Evolutionary conservation across 768 basidiomycete genomes (phyloP), one percentile per base, ranked within the genome.

Genomic region (Phlebiopsis flavidoalba): DNA sequence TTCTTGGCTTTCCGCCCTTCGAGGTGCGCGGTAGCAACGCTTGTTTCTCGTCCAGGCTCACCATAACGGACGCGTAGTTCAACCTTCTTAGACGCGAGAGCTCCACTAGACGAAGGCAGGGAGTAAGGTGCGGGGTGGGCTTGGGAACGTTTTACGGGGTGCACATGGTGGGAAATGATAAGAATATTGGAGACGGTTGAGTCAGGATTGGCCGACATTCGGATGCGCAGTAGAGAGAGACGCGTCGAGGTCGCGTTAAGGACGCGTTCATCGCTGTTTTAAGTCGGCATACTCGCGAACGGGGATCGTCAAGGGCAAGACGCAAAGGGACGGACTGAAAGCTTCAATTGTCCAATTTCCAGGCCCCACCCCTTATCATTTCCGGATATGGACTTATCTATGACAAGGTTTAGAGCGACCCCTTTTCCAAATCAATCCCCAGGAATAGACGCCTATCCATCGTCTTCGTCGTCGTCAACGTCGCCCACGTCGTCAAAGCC

Each of bases 401-500:
- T 19, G 10, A 8, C 31, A 15, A 12, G 31, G n/a, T 19, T 36
- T 5, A 36, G n/a, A 11, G 21, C 35, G 35, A 31, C 40, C 17
- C 40, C 12, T 43, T 43, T 43, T 43, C 8, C 33, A n/a, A 53
- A 46, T 51, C 52, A 33, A 22, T 22, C 50, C 7, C 24, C 26
- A 24, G 14, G 26, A 31, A 53, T 53, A 60, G 59, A 43, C 59
- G 59, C 59, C 43, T 14, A 54, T 24, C 36, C 51, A 43, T 47
- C 59, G 50, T 56, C 53, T 62, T 50, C 55, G 55, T 58, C 57
- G 60, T 62, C 60, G 60, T 62, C 60, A 58, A 50, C 60, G 55
- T 67, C 63, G 63, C 61, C 68, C 58, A 53, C 65, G 61, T 63
- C 67, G 61, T 62, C 68, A 61, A n/a, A 60, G 56, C 36, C 56